Base-by-base conservation (phyloP, 345 rosid species). In the Geranium brycei region DNA sequence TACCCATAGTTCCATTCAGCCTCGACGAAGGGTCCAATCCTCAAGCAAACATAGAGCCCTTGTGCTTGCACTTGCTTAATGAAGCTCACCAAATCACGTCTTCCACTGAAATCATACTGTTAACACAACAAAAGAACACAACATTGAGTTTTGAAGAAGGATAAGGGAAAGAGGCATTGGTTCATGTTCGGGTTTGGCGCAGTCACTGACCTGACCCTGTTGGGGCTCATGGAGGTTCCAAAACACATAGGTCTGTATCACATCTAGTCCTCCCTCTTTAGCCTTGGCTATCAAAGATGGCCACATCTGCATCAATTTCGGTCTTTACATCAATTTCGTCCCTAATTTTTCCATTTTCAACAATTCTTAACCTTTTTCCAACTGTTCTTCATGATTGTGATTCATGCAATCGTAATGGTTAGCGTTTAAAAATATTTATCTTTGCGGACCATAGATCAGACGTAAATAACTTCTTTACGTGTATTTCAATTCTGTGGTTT, bases 1-100 rank as follows among this genome's bases (percentile, higher is more conserved):
- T 76, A 91, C 95, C 98, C 98, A 40, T 89, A 91, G 64, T 73
- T 77, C 98, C 98, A 91, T 72, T 91, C 98, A n/a, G 81, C 73
- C 69, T 87, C 95, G 55, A 89, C 71, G 69, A 59, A 91, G 17
- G 96, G 98, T 58, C 98, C 98, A 69, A 91, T 91, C 58, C 96
- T 84, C 10, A 91, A 85, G 71, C 85, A 76, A 32, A 64, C 96
- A 68, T 84, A 89, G 18, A 91, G 87, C 57, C 95, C 95, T 63
- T 86, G 92, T 4, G 85, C 83, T 77, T 77, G 86, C 28, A 89
- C 70, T 72, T 87, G 87, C 72, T 83, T 92, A 1, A 92, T 70
- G 75, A 92, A 92, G 55, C 68, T 76, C 31, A 92, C 89, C 66
- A 91, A 73, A 40, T 91, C 96, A 40, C 76, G 53, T 73, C 92